Evolutionary conservation across 352 stramenopile genomes (phyloP), one percentile per base, ranked within the genome.

Genomic region (Pythium periplocum): DNA sequence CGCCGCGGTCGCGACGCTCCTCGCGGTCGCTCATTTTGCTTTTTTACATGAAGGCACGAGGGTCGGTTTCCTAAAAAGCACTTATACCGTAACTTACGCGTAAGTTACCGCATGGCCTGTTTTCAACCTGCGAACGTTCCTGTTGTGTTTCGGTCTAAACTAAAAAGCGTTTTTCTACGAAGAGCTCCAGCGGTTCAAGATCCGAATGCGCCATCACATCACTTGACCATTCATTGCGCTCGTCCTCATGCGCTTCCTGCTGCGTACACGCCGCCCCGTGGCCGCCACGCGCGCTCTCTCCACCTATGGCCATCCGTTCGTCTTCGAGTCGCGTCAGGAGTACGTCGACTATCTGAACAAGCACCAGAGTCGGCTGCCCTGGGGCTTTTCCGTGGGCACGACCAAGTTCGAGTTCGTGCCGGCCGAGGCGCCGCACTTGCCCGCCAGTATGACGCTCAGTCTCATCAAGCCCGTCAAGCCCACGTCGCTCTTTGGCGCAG

Each of bases 391-490:
- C 4, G 75, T 93, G 32, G 84, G 75, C 40, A 94, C 78, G n/a
- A 87, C 78, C 33, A 74, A 73, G 42, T 87, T 97, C 57, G 62
- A 87, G 49, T 97, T 97, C 54, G 63, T 84, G 51, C 87, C 88
- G 30, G 62, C 80, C 43, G 88, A 97, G 61, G 82, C 87, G 45
- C 79, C 83, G 33, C 76, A 88, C 45, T 58, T 88, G 43, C 81
- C 78, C n/a, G 61, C 78, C 51, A 78, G 76, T 32, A 97, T 97
- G 88, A 95, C 83, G 6, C 62, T 96, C 48, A 95, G 71, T 10
- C 68, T 95, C n/a, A 91, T 97, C 59, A 87, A 90, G 55, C 79
- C 82, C 7, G 66, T 91, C 53, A 73, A 84, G 53, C 89, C 90
- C 8, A 96, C 90, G 49, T 47, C 80, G 42, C 73, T 86, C 34